A percentile compares a stretch with the other conserved stretches of the same genome.
Conservation (phyloP, 139 green algal species). For the Microglena sp. region DNA sequence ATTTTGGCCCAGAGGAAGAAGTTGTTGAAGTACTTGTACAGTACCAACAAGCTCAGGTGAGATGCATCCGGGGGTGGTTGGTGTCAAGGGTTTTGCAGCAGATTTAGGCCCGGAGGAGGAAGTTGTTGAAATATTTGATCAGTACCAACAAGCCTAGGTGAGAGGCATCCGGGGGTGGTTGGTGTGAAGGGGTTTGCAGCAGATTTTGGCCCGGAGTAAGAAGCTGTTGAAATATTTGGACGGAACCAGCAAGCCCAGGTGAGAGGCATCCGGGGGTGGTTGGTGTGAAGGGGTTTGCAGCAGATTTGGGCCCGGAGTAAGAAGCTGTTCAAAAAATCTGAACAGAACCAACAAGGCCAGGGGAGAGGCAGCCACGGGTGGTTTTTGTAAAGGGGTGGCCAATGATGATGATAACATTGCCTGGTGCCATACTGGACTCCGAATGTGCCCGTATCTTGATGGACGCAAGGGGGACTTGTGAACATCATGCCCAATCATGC, state of each 20-base stretch:
- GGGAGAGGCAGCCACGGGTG: background rate
- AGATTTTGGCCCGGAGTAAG: conserved; percentile 50
- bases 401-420: too few relatives aligned
- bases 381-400: background rate
- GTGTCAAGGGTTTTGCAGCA: conserved; percentile 26
- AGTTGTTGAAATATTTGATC: conserved; percentile 64
- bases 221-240: conserved; percentile 65
- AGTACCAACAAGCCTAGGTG: conserved; percentile 30
- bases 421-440: too few relatives aligned
- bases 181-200: conserved; percentile 25
- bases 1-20: conserved; percentile 52
- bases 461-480: too few relatives aligned
- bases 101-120: conserved; percentile 50
- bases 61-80: background rate
- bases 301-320: conserved; percentile 49
- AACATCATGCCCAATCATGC: too few relatives aligned
- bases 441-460: too few relatives aligned
- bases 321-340: conserved; percentile 61
- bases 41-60: conserved; percentile 30
- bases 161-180: background rate
- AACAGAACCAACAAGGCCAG: conserved; percentile 41
- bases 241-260: conserved; percentile 32
- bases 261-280: background rate
- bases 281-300: conserved; percentile 23
- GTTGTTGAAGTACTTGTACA: conserved; percentile 65